Evolutionary conservation across 179 eudicot species (phyloP).

Genomic region (Gypsophila paniculata): DNA sequence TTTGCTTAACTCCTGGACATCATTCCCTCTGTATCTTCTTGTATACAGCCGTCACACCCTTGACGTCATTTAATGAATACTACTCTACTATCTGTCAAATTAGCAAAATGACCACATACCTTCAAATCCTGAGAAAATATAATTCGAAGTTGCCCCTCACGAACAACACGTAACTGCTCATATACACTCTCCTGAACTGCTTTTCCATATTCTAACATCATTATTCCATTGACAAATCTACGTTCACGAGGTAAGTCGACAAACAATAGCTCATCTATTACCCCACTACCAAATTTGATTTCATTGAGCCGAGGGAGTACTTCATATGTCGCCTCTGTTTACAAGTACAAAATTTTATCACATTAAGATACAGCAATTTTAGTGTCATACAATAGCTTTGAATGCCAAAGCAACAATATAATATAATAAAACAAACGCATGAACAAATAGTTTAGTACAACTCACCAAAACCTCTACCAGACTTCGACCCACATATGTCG

Average conservation of each 20-base stretch:
- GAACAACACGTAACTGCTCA: constrained; percentile 90
- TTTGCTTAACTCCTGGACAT: no score
- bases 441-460: neutral
- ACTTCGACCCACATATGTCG: constrained; percentile 87
- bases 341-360: neutral
- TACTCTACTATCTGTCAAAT: no score
- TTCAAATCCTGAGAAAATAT: constrained; percentile 76
- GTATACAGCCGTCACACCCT: no score
- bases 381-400: neutral
- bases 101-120: constrained; percentile 32
- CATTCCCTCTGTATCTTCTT: no score
- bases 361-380: neutral
- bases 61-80: no score
- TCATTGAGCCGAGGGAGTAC: constrained; percentile 91
- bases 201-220: constrained; percentile 81
- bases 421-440: neutral
- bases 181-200: constrained; percentile 90
- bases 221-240: constrained; percentile 62
- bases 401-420: no score
- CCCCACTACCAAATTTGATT: constrained; percentile 84
- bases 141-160: constrained; percentile 87
- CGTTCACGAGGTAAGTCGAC: constrained; percentile 83
- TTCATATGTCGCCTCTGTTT: constrained; percentile 89
- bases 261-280: constrained; percentile 80
- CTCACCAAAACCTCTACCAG: constrained; percentile 94